Evolutionary conservation across 1,284 basidiomycete species (phyloP), one percentile per base, ranked within the genome.

Genomic region (Naganishia liquefaciens): DNA sequence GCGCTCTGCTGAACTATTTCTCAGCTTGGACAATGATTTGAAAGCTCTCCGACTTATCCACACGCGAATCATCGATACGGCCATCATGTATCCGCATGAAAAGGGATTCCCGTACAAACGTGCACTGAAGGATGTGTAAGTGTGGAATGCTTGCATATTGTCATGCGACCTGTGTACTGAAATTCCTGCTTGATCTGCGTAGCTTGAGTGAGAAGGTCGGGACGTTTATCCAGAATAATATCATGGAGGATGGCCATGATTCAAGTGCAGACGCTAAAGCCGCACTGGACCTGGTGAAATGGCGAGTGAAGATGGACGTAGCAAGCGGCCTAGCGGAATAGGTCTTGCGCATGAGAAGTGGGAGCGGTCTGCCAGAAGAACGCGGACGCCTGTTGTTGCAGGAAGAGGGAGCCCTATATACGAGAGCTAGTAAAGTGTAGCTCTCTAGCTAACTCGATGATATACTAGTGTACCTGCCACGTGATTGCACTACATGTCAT

Each of bases 21-120:
- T 21, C 58, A 78, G 77, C 0, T 81, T 96, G 15, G 93, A 96
- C 68, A 96, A 96, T 74, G 93, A 96, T 75, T 80, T 96, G 68
- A 88, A 88, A 74, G 88, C 93, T 6, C 79, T 96, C 68, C 83
- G 93, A 19, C 87, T 96, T 71, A 80, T 96, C 1, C 93, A 96
- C 74, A 81, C 84, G 63, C 84, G 82, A 67, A 87, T 91, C 65
- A 84, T 96, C 21, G 93, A 96, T 72, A 95, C 93, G 0, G 88
- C 86, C 0, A 80, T 88, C 15, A 80, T 96, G 21, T 93, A 93
- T 72, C 90, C 89, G 17, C 93, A 95, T 75, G 81, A 83, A 2
- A 84, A 85, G 46, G 92, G 93, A 3, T 81, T 82, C 2, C 92
- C 92, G 0, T 93, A 86, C 74, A 82, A 90, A 30, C 83, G 88